Conservation (phyloP, 768 basidiomycete species). For the Xerocomus spinulosus region DNA sequence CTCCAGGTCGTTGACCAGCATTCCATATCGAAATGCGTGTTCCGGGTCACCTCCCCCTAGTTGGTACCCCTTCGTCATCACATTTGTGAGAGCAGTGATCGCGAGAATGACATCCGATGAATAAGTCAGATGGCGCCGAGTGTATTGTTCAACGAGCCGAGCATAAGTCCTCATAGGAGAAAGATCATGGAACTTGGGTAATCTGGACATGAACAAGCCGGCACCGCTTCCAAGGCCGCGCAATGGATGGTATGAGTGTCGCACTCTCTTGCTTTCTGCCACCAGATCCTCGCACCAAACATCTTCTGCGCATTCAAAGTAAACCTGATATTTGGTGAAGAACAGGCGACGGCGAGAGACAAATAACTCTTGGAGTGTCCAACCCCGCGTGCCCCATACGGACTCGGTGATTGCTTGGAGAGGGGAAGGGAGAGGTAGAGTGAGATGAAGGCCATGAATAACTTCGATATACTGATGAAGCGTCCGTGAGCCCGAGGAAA, state of each 20-base stretch:
- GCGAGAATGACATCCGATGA: conserved; percentile 15
- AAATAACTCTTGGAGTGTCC: conserved; percentile 21
- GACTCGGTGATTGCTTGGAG: conserved; percentile 4
- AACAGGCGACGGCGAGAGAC: conserved; percentile 21
- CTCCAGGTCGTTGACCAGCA: conserved; percentile 13
- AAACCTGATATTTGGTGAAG: conserved; percentile 20
- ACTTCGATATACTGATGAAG: conserved; percentile 13
- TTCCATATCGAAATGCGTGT: conserved; percentile 10
- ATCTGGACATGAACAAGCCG: no score
- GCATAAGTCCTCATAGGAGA: conserved; percentile 5
- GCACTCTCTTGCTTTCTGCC: conserved; percentile 10
- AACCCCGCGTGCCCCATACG: conserved; percentile 18
- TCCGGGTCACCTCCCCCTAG: background rate
- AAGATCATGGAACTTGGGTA: no score
- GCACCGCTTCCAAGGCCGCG: background rate
- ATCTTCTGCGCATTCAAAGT: conserved; percentile 20
- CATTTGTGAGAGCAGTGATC: conserved; percentile 6
- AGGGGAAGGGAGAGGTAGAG: conserved; percentile 15
- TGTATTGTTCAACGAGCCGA: conserved; percentile 13
- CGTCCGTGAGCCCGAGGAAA: conserved; percentile 8
- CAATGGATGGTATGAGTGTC: conserved; percentile 7
- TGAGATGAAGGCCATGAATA: conserved; percentile 21
- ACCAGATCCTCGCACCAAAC: conserved; percentile 22
- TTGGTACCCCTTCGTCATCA: background rate
- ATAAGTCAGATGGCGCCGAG: conserved; percentile 9